Base-by-base conservation (phyloP, 106 monocot genomes). In the Dactylorhiza incarnata region DNA sequence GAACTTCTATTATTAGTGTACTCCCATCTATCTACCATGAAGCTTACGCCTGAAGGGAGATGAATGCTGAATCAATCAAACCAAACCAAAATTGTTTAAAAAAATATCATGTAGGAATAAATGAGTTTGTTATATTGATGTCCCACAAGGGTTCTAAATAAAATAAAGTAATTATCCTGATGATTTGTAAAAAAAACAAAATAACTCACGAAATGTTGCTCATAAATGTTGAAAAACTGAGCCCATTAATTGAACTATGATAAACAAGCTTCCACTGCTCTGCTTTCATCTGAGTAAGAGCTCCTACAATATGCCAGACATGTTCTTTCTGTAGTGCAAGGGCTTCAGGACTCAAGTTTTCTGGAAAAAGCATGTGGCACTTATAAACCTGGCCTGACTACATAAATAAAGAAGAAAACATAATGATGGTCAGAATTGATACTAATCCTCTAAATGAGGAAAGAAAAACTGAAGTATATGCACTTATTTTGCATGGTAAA, bases 261-360 rank as follows among this genome's bases (percentile, higher is more conserved):
- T 99, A 99, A 68, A 99, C 71, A 78, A 99, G 99, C 72, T 82
- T 91, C 99, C 99, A 99, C 23, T 92, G 86, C 77, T 82, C 88
- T 51, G 82, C n/a, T 51, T 92, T 91, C 17, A 75, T 44, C 69
- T 86, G 89, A 63, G 91, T 70, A 80, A 99, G 87, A 15, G 78
- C 82, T 75, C 99, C 99, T 74, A 80, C 94, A 80, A 99, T 87
- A 76, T 91, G 99, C 94, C 99, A 99, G 22, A 89, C 99, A 89
- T 86, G 87, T 84, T 94, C 99, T 77, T 83, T 86, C 76, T 72
- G 92, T 66, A 99, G 68, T 29, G 84, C 69, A 58, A 91, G 75
- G 24, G 78, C 5, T 62, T 90, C 87, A 47, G 83, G 68, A 73
- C 66, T 84, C 73, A 92, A 61, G 68, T 81, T 84, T 58, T 86